These are phyloP conservation scores for Rhypophila decipiens DNA, from an alignment of 495 filamentous ascomycete genomes.

Conservation along the genomic window DNA sequence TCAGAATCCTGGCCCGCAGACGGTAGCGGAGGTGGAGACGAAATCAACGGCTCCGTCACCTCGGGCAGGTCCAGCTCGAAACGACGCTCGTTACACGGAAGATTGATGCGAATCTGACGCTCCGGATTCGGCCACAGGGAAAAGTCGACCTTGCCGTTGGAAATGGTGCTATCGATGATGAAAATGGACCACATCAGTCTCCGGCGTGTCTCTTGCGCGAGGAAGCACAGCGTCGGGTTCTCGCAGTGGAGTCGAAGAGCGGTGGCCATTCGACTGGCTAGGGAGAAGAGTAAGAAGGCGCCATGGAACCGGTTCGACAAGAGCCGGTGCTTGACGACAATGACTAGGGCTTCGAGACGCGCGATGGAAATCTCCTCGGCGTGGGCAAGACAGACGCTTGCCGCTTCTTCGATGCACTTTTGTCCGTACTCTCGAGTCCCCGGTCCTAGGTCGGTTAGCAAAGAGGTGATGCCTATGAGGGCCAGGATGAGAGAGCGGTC, in stretches of 20 bases:
- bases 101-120: conserved; percentile 35
- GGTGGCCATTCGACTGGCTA: conserved; percentile 41
- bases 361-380: conserved; percentile 41
- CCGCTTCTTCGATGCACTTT: conserved; percentile 41
- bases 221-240: conserved; percentile 40
- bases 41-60: conserved; percentile 33
- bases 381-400: conserved; percentile 33
- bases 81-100: conserved; percentile 47
- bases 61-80: conserved; percentile 48
- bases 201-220: conserved; percentile 43
- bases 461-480: conserved; percentile 40
- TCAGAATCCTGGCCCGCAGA: no score
- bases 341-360: conserved; percentile 42
- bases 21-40: conserved; percentile 22
- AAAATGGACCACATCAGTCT: conserved; percentile 47
- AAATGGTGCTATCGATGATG: conserved; percentile 42
- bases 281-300: conserved; percentile 43
- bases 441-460: conserved; percentile 39
- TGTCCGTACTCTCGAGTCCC: conserved; percentile 37
- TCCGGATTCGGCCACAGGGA: conserved; percentile 39
- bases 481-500: conserved; percentile 41
- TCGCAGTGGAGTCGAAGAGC: conserved; percentile 45
- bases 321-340: conserved; percentile 44
- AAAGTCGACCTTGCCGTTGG: conserved; percentile 39
- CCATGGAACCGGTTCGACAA: conserved; percentile 37